Evolutionary conservation across 441 rosid species (phyloP), one percentile per base, ranked within the genome.

Genomic region (Gossypium davidsonii): DNA sequence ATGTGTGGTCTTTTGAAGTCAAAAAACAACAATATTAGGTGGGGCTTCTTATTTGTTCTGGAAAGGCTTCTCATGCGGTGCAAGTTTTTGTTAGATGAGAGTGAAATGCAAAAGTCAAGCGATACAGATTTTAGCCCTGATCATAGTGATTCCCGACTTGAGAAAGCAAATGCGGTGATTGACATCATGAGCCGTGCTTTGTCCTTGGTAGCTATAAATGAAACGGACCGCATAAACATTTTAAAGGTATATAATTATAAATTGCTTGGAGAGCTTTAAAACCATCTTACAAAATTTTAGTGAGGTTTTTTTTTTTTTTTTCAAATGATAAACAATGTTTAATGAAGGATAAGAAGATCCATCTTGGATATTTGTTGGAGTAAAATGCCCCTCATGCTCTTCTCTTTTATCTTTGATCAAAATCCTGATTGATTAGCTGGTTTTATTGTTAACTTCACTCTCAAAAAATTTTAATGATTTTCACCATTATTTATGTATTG

Each of bases 1-100:
- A 74, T 96, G 78, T 92, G 97, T 68, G 98, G 98, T 73, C 97
- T 96, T 80, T 79, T 96, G 82, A 96, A 93, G 88, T 96, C 99
- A 63, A 91, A 77, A 79, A 78, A 90, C 83, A 87, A 77, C 67
- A 42, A 80, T 53, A 87, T 89, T 72, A 84, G 99, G 79, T 88
- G 96, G 93, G 99, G 99, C 48, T 96, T 96, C 79, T 73, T 96
- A 66, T 85, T 89, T 78, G 84, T 93, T 77, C 84, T 96, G 28
- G 98, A 96, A 85, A 89, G 97, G 81, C 97, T 96, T 88, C 98
- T 96, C 73, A 90, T 91, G 92, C 88, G 91, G 42, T 93, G 96
- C 83, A 96, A 93, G 79, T 93, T 88, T 83, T 78, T 96, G 81
- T 76, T 96, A 82, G 99, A 93, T 75, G 97, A 92, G 86, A 85